These are phyloP conservation scores for Phoma sp. DNA, from an alignment of 2,329 filamentous ascomycete genomes.

Conservation along the genomic window DNA sequence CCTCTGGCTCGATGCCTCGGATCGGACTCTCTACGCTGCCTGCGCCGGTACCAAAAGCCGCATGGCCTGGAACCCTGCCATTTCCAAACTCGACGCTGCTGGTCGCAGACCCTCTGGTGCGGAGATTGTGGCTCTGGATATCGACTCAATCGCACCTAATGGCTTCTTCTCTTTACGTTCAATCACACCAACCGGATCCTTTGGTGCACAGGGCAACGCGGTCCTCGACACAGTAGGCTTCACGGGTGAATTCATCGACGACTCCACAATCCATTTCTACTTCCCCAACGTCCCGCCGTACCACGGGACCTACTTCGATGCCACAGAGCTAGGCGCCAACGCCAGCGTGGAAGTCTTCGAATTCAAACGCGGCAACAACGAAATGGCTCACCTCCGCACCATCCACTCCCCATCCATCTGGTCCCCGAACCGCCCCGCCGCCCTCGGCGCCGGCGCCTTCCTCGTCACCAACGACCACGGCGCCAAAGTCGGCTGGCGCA, in stretches of 20 bases:
- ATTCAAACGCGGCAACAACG: slow-evolving; percentile 25
- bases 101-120: slow-evolving; percentile 31
- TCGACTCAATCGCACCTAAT: slow-evolving; percentile 33
- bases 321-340: slow-evolving; percentile 31
- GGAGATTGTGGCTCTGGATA: slow-evolving; percentile 37
- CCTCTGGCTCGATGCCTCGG: slow-evolving; percentile 39
- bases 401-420: slow-evolving; percentile 26
- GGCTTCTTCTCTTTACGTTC: slow-evolving; percentile 32
- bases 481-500: slow-evolving; percentile 31
- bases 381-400: slow-evolving; percentile 35
- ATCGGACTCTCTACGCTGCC: slow-evolving; percentile 36
- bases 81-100: slow-evolving; percentile 25
- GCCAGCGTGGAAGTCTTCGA: slow-evolving; percentile 38
- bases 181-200: slow-evolving; percentile 31
- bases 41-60: slow-evolving; percentile 32
- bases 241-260: slow-evolving; percentile 32
- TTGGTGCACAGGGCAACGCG: slow-evolving; percentile 29
- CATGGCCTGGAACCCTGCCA: slow-evolving; percentile 36
- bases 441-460: slow-evolving; percentile 28
- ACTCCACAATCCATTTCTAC: slow-evolving; percentile 36
- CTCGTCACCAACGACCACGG: slow-evolving; percentile 38
- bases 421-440: slow-evolving; percentile 34
- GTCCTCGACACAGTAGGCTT: slow-evolving; percentile 36
- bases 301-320: slow-evolving; percentile 29
- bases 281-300: slow-evolving; percentile 38